A percentile compares a stretch with the other conserved stretches of the same genome.
phyloP scores from a whole-genome alignment of 345 rosid genomes.

The Murraya paniculata region DNA sequence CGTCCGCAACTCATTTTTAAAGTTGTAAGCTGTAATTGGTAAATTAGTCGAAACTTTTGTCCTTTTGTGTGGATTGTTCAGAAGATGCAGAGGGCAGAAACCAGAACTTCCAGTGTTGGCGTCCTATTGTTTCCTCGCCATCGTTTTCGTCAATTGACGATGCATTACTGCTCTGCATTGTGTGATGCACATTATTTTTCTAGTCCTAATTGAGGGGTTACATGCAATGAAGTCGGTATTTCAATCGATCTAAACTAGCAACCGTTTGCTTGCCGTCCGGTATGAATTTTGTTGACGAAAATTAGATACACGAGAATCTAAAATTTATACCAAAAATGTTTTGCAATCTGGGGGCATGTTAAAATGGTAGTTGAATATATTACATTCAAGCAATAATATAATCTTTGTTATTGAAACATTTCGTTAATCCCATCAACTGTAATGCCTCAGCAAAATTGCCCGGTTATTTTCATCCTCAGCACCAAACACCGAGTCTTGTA shows the following conservation, averaged over 20 bases:
- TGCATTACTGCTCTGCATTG: too few relatives aligned
- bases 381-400: not conserved
- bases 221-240: not conserved
- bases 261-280: not conserved
- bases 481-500: not conserved
- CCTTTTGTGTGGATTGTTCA: not conserved
- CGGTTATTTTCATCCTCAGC: not conserved
- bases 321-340: not conserved
- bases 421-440: not conserved
- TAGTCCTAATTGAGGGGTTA: not conserved
- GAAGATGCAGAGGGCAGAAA: not conserved
- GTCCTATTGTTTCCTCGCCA: not conserved
- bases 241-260: not conserved
- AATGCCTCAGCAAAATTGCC: not conserved
- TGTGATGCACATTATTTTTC: not conserved
- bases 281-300: not conserved
- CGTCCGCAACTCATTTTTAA: not conserved
- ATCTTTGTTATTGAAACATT: not conserved
- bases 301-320: not conserved
- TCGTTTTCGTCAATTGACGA: not conserved
- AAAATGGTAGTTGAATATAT: not conserved
- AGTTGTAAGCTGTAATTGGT: too few relatives aligned
- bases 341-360: not conserved
- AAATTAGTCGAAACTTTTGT: not conserved
- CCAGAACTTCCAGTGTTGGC: not conserved